These are phyloP conservation scores for Miscanthus sacchariflorus DNA, from an alignment of 202 grass and related monocot species.

Conservation along the genomic window DNA sequence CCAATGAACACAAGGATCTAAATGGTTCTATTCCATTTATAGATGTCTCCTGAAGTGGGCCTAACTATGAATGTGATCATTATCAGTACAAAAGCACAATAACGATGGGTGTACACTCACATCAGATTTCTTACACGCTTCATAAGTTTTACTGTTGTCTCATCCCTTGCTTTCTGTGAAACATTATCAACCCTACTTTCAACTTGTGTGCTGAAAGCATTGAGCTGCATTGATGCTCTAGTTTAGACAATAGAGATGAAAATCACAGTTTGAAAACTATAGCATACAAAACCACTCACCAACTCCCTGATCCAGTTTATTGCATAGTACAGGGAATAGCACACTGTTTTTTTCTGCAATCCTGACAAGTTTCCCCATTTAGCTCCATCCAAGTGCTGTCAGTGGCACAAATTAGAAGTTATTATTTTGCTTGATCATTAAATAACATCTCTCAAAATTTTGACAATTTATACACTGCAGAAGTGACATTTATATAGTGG, in stretches of 20 bases:
- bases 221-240: slow-evolving; percentile 71
- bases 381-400: slow-evolving; percentile 71
- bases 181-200: slow-evolving; percentile 60
- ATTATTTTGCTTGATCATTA: slow-evolving; percentile 27
- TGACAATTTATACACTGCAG: slow-evolving; percentile 9
- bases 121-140: slow-evolving; percentile 91
- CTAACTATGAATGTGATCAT: slow-evolving; percentile 14
- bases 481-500: slow-evolving; percentile 28
- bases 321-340: slow-evolving; percentile 90
- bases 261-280: slow-evolving; percentile 34
- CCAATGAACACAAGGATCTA: slow-evolving; percentile 21
- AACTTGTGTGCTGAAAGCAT: slow-evolving; percentile 90
- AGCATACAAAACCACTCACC: slow-evolving; percentile 58
- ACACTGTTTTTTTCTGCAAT: slow-evolving; percentile 72
- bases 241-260: slow-evolving; percentile 55
- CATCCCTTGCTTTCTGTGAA: slow-evolving; percentile 68
- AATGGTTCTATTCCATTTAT: slow-evolving; percentile 28
- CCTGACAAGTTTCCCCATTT: slow-evolving; percentile 68
- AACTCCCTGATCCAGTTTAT: slow-evolving; percentile 98
- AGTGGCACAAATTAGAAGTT: slow-evolving; percentile 45
- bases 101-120: slow-evolving; percentile 55
- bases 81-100: slow-evolving; percentile 33
- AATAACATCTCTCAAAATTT: slow-evolving; percentile 32
- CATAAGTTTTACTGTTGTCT: slow-evolving; percentile 73
- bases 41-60: not conserved